phyloP scores from a whole-genome alignment of 148 eudicot genomes.

The Camellia granthamiana region DNA sequence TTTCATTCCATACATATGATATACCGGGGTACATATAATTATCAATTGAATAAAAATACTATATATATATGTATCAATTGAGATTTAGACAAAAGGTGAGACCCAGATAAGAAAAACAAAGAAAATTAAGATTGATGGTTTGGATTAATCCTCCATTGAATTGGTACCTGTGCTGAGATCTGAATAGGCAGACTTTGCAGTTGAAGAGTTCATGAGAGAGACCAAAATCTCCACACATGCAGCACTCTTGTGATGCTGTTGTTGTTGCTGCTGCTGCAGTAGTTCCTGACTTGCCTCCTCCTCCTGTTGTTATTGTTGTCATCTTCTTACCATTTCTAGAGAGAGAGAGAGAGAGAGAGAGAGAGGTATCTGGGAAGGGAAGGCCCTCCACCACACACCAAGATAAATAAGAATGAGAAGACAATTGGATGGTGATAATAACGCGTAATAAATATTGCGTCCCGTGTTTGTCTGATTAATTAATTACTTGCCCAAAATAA shows the following conservation, averaged over 20 bases:
- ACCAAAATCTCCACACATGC: constrained; percentile 86
- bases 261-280: too few species aligned
- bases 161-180: constrained; percentile 75
- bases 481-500: too few species aligned
- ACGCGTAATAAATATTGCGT: too few species aligned
- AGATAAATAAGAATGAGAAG: neutral
- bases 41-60: neutral
- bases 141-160: neutral
- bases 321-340: neutral
- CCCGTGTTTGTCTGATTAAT: too few species aligned
- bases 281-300: neutral
- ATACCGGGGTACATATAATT: too few species aligned
- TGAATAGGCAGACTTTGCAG: constrained; percentile 67
- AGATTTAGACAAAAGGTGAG: neutral
- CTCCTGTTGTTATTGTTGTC: neutral
- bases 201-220: constrained; percentile 60
- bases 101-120: neutral
- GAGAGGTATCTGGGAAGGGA: too few species aligned
- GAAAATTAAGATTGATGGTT: neutral
- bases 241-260: constrained; percentile 37
- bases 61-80: neutral
- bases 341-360: neutral
- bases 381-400: constrained; percentile 4
- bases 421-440: neutral
- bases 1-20: too few species aligned